Conservation (phyloP, 2,329 filamentous ascomycete species). For the Epicoccum nigrum region DNA sequence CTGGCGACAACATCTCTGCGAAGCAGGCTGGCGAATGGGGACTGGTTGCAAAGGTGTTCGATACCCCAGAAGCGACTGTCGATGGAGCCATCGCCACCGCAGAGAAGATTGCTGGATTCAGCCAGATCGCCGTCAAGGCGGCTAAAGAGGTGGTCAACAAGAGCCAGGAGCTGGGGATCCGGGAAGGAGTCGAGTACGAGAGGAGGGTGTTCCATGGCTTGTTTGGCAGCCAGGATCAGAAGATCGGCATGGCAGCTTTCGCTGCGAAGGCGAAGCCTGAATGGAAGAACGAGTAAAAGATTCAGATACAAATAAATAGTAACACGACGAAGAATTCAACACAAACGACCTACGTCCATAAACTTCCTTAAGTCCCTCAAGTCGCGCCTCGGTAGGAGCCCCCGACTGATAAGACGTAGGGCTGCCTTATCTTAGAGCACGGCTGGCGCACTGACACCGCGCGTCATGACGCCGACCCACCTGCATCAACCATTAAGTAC, state of each 20-base stretch:
- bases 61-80: constrained; percentile 79
- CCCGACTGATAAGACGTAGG: too few relatives aligned
- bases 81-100: constrained; percentile 82
- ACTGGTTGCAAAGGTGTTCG: constrained; percentile 81
- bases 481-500: not conserved
- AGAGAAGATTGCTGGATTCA: constrained; percentile 86
- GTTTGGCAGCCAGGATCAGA: constrained; percentile 96
- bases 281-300: constrained; percentile 76
- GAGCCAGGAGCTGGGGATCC: constrained; percentile 86
- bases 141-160: constrained; percentile 99
- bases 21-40: constrained; percentile 89
- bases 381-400: too few relatives aligned
- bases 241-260: constrained; percentile 94
- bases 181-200: constrained; percentile 95
- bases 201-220: constrained; percentile 88
- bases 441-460: too few relatives aligned
- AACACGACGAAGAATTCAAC: too few relatives aligned
- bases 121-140: constrained; percentile 83
- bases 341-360: too few relatives aligned
- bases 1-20: constrained; percentile 74
- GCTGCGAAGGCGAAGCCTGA: constrained; percentile 91
- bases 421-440: too few relatives aligned
- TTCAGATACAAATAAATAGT: too few relatives aligned
- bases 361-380: too few relatives aligned
- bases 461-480: constrained; percentile 7